Evolutionary conservation across 257 asterid genomes (phyloP), one percentile per base, ranked within the genome.

Genomic region (Apocynum venetum): DNA sequence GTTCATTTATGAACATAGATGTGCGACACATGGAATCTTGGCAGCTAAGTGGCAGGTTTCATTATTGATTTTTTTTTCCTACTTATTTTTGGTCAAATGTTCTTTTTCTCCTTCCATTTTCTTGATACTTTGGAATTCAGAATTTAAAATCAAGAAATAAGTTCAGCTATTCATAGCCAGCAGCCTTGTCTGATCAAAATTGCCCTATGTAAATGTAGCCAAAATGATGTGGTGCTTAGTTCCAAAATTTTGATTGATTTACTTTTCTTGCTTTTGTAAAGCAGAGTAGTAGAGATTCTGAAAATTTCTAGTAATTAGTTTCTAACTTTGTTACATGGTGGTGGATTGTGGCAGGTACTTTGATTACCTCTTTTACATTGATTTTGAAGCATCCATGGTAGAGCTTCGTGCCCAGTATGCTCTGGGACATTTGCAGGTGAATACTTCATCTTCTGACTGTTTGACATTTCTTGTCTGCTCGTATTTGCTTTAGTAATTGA

Each of bases 351-450:
- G 89, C 97, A 95, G 99, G 85, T 93, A 91, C 88, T 96, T 96
- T 41, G 98, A 96, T 76, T 96, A 91, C 88, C 91, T 96, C 64
- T 96, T 96, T 65, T 96, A 88, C 92, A 89, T 96, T 9, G 99
- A 96, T 75, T 91, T 93, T 73, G 97, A 93, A 87, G 97, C 99
- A 47, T 96, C 99, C 0, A 91, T 96, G 99, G 98, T 93, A 0
- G 98, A 96, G 71, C 86, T 94, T 44, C 92, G 98, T 36, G 95
- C 98, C 76, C 98, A 93, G 80, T 67, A 79, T 74, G 95, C 96
- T 55, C 80, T 93, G 15, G 92, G 84, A 12, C 77, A 80, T 75
- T 68, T 80, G 49, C 83, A 80, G 80, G 83, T 80, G 19, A n/a
- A 51, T 31, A 44, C 64, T 43, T 17, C 19, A 70, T 43, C 19